Conservation (phyloP, 164 flowering plant species). For the Warburgia ugandensis region DNA sequence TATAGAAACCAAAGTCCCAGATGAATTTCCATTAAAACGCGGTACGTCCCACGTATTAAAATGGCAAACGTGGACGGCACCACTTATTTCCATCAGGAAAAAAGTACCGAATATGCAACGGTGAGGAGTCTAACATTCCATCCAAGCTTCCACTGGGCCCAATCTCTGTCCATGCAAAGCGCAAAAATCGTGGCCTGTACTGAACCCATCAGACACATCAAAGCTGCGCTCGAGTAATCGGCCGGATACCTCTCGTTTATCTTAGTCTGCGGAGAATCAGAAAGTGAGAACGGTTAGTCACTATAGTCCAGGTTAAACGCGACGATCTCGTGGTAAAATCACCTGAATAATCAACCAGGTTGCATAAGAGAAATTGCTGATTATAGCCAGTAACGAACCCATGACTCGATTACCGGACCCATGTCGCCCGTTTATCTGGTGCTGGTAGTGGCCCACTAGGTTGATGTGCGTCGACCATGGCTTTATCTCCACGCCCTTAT, state of each 20-base stretch:
- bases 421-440: conserved; percentile 2
- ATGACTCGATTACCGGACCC: conserved; percentile 17
- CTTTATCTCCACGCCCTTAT: conserved; percentile 44
- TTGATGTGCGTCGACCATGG: conserved; percentile 30
- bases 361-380: conserved; percentile 27
- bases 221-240: conserved; percentile 36
- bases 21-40: too few species aligned
- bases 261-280: conserved; percentile 28
- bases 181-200: conserved; percentile 27
- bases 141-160: conserved; percentile 43
- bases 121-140: conserved; percentile 43
- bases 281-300: not conserved
- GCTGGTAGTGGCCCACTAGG: conserved; percentile 14
- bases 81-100: not conserved
- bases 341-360: conserved; percentile 47
- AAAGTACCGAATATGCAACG: conserved; percentile 30
- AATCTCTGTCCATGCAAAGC: conserved; percentile 25
- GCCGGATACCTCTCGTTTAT: conserved; percentile 30
- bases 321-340: conserved; percentile 1
- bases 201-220: conserved; percentile 30
- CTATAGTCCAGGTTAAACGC: not conserved
- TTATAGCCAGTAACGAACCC: conserved; percentile 26
- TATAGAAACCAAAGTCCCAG: too few species aligned
- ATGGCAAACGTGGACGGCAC: not conserved
- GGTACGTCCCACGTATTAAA: not conserved